Conservation (phyloP, 495 filamentous ascomycete species). For the Annulohypoxylon stygium region DNA sequence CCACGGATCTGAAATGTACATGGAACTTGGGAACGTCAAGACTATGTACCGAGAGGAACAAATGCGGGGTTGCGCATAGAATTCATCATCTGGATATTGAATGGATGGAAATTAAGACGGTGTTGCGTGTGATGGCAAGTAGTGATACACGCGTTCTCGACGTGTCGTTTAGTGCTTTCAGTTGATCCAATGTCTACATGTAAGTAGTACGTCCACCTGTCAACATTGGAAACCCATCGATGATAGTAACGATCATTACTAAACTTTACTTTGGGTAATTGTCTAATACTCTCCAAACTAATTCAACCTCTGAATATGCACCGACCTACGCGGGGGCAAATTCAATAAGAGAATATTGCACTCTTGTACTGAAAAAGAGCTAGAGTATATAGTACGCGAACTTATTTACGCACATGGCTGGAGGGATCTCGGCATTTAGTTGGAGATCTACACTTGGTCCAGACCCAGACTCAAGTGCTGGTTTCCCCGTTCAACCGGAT, state of each 20-base stretch:
- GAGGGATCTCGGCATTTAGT: constrained; percentile 42
- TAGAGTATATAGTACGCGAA: constrained; percentile 17
- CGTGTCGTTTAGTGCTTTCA: constrained; percentile 8
- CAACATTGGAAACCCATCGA: too few species aligned
- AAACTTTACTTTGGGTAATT: not conserved
- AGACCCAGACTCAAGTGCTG: not conserved
- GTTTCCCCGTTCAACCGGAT: constrained; percentile 40
- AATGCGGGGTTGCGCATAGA: constrained; percentile 43
- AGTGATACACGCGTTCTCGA: constrained; percentile 18
- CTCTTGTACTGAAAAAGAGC: not conserved
- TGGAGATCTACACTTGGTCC: constrained; percentile 25
- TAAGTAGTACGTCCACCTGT: not conserved
- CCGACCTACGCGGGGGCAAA: not conserved
- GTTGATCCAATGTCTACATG: not conserved
- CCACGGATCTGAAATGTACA: constrained; percentile 18
- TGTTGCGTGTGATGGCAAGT: constrained; percentile 27
- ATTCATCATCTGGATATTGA: constrained; percentile 39
- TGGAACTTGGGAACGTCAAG: constrained; percentile 19
- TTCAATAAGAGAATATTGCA: not conserved
- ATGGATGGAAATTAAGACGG: constrained; percentile 21
- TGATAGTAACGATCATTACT: not conserved
- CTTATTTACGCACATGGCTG: constrained; percentile 23
- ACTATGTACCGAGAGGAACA: constrained; percentile 37
- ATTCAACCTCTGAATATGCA: not conserved
- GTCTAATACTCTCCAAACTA: not conserved